Evolutionary conservation across 305 asterid species (phyloP).

Genomic region (Fraxinus ornus): DNA sequence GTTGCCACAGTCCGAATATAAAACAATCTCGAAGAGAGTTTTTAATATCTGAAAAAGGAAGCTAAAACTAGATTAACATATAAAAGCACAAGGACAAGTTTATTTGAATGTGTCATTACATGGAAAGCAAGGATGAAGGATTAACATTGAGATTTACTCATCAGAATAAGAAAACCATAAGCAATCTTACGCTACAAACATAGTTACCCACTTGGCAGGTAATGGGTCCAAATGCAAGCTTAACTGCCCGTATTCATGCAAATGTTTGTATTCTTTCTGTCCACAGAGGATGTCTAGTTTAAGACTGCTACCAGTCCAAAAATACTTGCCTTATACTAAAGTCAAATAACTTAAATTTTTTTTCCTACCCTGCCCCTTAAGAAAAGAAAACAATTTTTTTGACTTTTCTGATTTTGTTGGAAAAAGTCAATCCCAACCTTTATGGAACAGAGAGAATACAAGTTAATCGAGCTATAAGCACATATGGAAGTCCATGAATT

Average conservation of each 20-base stretch:
- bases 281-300: not conserved
- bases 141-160: not conserved
- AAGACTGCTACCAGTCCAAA: not conserved
- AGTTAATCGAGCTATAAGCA: not conserved
- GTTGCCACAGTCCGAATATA: slow-evolving; percentile 86
- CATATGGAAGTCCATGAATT: not conserved
- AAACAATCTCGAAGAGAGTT: slow-evolving; percentile 88
- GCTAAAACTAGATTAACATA: slow-evolving; percentile 17
- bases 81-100: slow-evolving; percentile 16
- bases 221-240: not conserved
- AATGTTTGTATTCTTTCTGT: not conserved
- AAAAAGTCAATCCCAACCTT: not conserved
- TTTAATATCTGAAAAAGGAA: slow-evolving; percentile 66
- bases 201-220: not conserved
- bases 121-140: not conserved
- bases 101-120: not conserved
- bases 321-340: not conserved
- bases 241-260: not conserved
- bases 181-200: not conserved
- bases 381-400: not conserved
- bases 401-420: not conserved
- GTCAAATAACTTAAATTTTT: not conserved
- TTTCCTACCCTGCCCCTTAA: not conserved
- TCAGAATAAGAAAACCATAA: not conserved
- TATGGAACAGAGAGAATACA: not conserved